Base-by-base conservation (phyloP, 2,329 filamentous ascomycete genomes). In the Xylariaceae sp. region DNA sequence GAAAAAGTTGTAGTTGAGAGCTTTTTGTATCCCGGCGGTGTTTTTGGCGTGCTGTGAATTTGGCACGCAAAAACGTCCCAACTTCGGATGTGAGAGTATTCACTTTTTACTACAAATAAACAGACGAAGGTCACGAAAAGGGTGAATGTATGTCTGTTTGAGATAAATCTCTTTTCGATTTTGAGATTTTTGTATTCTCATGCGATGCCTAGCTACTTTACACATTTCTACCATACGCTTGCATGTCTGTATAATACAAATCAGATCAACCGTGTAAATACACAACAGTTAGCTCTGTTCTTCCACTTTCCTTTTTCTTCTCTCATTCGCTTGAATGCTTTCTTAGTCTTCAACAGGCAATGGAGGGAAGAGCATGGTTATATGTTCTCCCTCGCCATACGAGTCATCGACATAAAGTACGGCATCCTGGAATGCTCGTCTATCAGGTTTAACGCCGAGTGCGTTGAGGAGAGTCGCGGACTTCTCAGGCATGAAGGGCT, bases 401-500 rank as follows among this genome's bases (percentile, higher is more conserved):
- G 80, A 76, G 42, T 78, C 69, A 74, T 97, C 94, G 7, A 75
- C 78, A 1, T 85, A 85, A 34, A 86, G 75, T 30, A 66, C 71
- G 4, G 90, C 88, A 70, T 85, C 82, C 15, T 81, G 76, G 61
- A 91, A 82, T 0, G 77, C 82, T 58, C 93, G 81, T 55, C 82
- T 82, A 8, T 82, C 78, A 7, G 77, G 71, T 2, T 78, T 75
- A 3, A 99, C 92, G 1, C 89, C 88, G 7, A 99, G 77, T 68
- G 88, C 82, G 71, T 96, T 88, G 0, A 99, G 81, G 37, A 97
- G 74, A 65, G 84, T 77, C 9, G 75, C 74, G 51, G 90, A 83
- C 73, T 95, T 96, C 47, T 77, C 79, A 0, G 94, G 94, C 82
- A 99, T 96, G 70, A 92, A 90, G 1, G 94, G 92, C 73, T 96